Evolutionary conservation across 2,329 filamentous ascomycete genomes (phyloP), one percentile per base, ranked within the genome.

Genomic region (Chrysoporthe puriensis): DNA sequence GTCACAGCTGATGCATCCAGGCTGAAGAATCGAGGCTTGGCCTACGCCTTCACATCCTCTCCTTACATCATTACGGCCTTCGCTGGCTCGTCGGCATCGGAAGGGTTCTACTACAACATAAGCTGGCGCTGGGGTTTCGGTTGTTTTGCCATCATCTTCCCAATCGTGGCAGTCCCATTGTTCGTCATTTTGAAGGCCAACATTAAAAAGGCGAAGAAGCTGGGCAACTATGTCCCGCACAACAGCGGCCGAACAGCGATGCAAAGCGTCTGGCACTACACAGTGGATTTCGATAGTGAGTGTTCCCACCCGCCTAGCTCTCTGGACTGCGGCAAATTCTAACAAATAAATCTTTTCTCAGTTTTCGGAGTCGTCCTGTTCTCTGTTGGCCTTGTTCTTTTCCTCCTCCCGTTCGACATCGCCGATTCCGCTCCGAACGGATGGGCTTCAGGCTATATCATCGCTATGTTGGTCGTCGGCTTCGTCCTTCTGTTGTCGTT

Each of bases 381-480:
- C 72, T 82, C 84, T 4, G 79, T 77, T 4, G 89, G 88, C 5
- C 81, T 90, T 26, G 81, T 83, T 2, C 74, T 90, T 18, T 88
- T 92, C 73, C 77, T 92, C 16, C 82, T 92, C 0, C 89, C 90
- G 0, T 87, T 92, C 73, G 89, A 83, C 4, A 80, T 92, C 16
- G 82, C 84, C 21, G 70, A 72, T 8, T 73, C 75, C 2, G 82
- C 84, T 0, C 82, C 81, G 16, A 75, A 83, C 56, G 83, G 81
- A 11, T 89, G 86, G 86, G 76, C 76, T 32, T 81, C 83, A 0
- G 78, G 75, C 54, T 83, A 84, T 70, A 87, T 90, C 73, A 84
- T 90, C 66, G 79, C 82, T 64, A 89, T 90, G 86, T 82, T 84
- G 52, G 82, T 89, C 1, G 75, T 91, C 34, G 90, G 90, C 7